Base-by-base conservation (phyloP, 768 basidiomycete species). In the Leccinum incarnatum region DNA sequence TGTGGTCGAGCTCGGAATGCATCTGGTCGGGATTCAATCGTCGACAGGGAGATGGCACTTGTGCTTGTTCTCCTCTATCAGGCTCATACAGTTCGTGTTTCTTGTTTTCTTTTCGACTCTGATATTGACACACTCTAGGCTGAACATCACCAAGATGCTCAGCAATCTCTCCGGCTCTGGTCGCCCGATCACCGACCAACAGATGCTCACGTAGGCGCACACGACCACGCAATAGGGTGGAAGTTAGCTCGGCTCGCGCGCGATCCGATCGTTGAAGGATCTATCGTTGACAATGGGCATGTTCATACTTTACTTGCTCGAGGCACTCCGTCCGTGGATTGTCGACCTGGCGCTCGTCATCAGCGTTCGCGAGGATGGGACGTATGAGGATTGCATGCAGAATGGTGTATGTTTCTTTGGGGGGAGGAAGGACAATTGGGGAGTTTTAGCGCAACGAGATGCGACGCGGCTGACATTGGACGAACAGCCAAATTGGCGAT, bases 1-100 rank as follows among this genome's bases (percentile, higher is more conserved):
- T 67, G 87, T 78, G 8, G 89, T 98, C 46, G 97, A 98, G 49
- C 86, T 99, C 15, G 95, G 86, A 48, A 91, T 99, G 91, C 93
- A 91, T 70, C 78, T 99, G 61, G 95, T 99, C 49, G 95, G 96
- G 9, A 98, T 98, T 62, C 97, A 98, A 95, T 99, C 63, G 93
- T 95, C 57, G 96, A 99, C 68, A 94, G 88, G n/a, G 79, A 79
- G 54, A 90, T 87, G 76, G 98, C 95, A 4, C 79, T 99, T 55
- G 95, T 98, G 7, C 84, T 99, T 29, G 97, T 96, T 30, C 83
- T 98, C 36, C 94, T 98, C 1, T 99, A 97, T 96, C 97, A 98
- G 30, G 69, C 79, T 97, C 55, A 98, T 98, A 95, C 79, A 92
- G 90, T 90, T 51, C 36, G 83, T 42, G 5, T 48, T 23, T 54